A percentile compares a stretch with the other conserved stretches of the same genome.
Conservation (phyloP, 805 yeast species). For the Nakazawaea wickerhamii region DNA sequence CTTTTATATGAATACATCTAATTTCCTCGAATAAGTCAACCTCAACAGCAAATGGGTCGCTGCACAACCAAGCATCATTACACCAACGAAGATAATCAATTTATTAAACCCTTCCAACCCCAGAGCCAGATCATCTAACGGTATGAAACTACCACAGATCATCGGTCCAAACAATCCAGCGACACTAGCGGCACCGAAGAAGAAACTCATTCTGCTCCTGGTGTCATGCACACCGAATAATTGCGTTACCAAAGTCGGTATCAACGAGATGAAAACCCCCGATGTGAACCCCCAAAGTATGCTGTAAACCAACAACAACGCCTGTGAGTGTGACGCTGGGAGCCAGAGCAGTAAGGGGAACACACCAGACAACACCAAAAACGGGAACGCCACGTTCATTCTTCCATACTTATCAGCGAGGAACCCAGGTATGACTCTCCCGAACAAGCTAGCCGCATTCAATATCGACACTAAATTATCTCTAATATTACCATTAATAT, state of each 20-base stretch:
- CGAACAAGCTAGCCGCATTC: slow-evolving; percentile 41
- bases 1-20: not conserved
- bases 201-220: slow-evolving; percentile 25
- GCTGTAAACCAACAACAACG: slow-evolving; percentile 21
- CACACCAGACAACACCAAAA: slow-evolving; percentile 23
- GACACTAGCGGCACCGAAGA: slow-evolving; percentile 24
- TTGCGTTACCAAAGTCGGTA: slow-evolving; percentile 30
- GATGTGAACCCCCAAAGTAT: slow-evolving; percentile 30
- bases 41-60: not conserved
- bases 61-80: slow-evolving; percentile 19
- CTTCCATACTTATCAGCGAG: slow-evolving; percentile 45
- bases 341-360: slow-evolving; percentile 30
- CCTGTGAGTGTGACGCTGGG: slow-evolving; percentile 18
- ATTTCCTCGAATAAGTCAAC: not conserved
- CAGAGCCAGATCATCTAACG: slow-evolving; percentile 16
- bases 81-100: slow-evolving; percentile 28
- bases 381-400: slow-evolving; percentile 31
- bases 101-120: slow-evolving; percentile 23
- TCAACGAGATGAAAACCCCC: slow-evolving; percentile 29
- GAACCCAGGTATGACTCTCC: slow-evolving; percentile 44
- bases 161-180: slow-evolving; percentile 30
- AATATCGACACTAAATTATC: slow-evolving; percentile 16
- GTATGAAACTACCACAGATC: slow-evolving; percentile 29
- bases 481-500: slow-evolving; percentile 6
- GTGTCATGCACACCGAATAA: slow-evolving; percentile 27